Base-by-base conservation (phyloP, 2,329 filamentous ascomycete species). In the Tolypocladium cylindrosporum region DNA sequence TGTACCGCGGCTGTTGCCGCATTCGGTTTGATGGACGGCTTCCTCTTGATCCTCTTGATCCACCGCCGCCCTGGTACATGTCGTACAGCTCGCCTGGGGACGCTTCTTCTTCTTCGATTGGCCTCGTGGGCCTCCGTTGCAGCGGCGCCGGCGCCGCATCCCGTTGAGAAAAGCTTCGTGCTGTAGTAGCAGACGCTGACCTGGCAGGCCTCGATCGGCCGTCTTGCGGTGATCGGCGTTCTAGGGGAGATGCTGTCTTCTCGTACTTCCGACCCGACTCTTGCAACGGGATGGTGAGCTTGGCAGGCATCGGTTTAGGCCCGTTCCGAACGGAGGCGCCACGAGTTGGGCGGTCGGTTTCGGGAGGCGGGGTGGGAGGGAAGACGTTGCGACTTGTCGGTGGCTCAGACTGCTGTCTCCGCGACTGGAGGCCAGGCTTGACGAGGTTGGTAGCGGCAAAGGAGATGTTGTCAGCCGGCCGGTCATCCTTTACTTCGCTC, bases 311-410 rank as follows among this genome's bases (percentile, higher is more conserved):
- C 42, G 83, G 83, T 62, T 82, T 86, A 54, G 78, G 75, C 2
- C 83, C 83, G 64, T 78, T 85, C 59, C 83, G 81, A 54, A 86
- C 81, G n/a, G 84, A 87, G 36, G 78, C 77, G 55, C 76, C 82
- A 27, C 84, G 78, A 62, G 74, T 80, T 65, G 81, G 76, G 50
- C 87, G 88, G 64, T 97, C 91, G 61, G 84, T 83, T 77, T 99
- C 94, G 7, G 94, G 94, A 8, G 94, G 94, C 45, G 94, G 94
- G n/a, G 94, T 97, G n/a, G 94, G 94, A 21, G 94, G 94, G 76
- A 97, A 97, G 61, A 93, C 83, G 66, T 89, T 90, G 66, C 91
- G 86, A 69, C 83, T 84, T 62, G 85, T 77, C 0, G 90, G 90
- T 10, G 91, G 90, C 68, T 94, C 91, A 21, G 90, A 94, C 68